Evolutionary conservation across 148 eudicot species (phyloP), one percentile per base, ranked within the genome.

Genomic region (Rhododendron henanense): DNA sequence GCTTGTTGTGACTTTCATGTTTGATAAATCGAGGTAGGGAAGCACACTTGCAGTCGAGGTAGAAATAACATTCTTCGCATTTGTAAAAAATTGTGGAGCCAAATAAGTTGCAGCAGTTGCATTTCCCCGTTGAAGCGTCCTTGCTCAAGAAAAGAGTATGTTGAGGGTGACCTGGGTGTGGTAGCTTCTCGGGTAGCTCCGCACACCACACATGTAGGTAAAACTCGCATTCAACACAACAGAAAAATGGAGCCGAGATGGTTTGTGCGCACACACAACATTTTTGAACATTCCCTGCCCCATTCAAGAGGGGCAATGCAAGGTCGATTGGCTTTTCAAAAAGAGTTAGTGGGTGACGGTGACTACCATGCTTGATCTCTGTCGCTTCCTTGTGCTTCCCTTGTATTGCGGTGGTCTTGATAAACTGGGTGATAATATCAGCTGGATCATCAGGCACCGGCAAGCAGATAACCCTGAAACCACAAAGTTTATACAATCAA

Each of bases 101-200:
- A 25, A 3, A 3, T 10, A 67, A 10, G 28, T 10, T 3, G 74
- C 74, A 67, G 28, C 35, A 25, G 0, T 10, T 0, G 74, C 74
- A 67, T 10, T 2, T 0, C 0, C 0, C 31, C 31, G 31, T 0
- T 0, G 1, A 1, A 10, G 1, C 0, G 15, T 0, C 1, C 5
- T 3, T 25, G 15, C 0, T 25, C 74, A 67, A 67, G 35, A 10
- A 67, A 67, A 67, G 74, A 2, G 74, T 67, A 67, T n/a, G 74
- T 10, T 28, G 33, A n/a, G 2, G 35, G 33, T 67, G 74, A 10
- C 1, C 16, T 67, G 74, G 74, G 74, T 67, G 74, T 67, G 0
- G 15, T 67, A 67, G 74, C 31, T 67, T 18, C 13, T 67, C 35
- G 1, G 33, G 74, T 67, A 67, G 35, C 74, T 67, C 33, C 14